A percentile compares a stretch with the other conserved stretches of the same genome.
Evolutionary conservation across 306 rosid genomes (phyloP).

Genomic region (Pterocarpus santalinus): DNA sequence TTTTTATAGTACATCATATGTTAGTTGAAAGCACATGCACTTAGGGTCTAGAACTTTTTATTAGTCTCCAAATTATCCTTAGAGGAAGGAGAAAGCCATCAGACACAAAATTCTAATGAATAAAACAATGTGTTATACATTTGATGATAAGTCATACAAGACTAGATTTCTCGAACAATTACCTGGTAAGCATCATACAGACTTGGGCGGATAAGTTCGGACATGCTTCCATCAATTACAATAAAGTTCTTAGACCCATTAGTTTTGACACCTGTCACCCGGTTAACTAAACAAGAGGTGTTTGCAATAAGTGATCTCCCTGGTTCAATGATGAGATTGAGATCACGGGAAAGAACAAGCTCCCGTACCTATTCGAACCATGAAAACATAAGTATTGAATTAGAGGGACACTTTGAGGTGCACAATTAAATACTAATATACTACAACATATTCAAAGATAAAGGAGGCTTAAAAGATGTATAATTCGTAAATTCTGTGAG

Average conservation of each 20-base stretch:
- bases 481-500: background rate
- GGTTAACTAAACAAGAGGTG: constrained; percentile 90
- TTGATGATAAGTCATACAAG: constrained; percentile 21
- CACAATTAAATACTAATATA: constrained; percentile 13
- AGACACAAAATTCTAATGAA: background rate
- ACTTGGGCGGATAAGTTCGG: constrained; percentile 98
- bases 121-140: constrained; percentile 8
- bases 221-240: constrained; percentile 97
- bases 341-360: constrained; percentile 80
- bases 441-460: background rate
- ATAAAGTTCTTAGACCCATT: constrained; percentile 93
- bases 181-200: constrained; percentile 97
- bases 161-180: constrained; percentile 35
- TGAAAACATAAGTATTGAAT: background rate
- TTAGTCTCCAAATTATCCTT: background rate
- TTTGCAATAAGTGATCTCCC: constrained; percentile 97
- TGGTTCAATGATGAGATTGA: constrained; percentile 95
- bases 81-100: constrained; percentile 9
- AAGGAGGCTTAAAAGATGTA: background rate
- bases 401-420: constrained; percentile 5
- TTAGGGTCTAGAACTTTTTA: constrained; percentile 24
- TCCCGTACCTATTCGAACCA: constrained; percentile 72
- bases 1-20: constrained; percentile 3
- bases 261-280: constrained; percentile 95
- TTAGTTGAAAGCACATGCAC: constrained; percentile 16